phyloP scores from a whole-genome alignment of 2,329 filamentous ascomycete species.

The Cladorrhinum sp. region DNA sequence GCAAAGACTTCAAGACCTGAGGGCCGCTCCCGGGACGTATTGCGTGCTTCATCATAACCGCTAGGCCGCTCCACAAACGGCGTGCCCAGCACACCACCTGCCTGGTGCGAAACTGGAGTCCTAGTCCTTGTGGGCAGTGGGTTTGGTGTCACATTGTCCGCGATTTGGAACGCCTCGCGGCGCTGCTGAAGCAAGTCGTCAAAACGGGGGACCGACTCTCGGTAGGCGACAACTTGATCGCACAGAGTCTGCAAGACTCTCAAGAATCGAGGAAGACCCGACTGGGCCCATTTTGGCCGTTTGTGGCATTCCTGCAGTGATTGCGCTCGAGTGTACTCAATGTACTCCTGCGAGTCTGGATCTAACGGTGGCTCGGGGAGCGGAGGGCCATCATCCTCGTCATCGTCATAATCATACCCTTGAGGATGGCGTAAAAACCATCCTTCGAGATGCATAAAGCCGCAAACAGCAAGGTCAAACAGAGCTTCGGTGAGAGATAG shows the following conservation, averaged over 20 bases:
- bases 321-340: slow-evolving; percentile 44
- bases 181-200: slow-evolving; percentile 67
- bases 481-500: slow-evolving; percentile 81
- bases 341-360: slow-evolving; percentile 38
- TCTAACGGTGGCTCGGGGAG: slow-evolving; percentile 41
- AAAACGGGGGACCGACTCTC: slow-evolving; percentile 65
- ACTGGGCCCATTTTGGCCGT: slow-evolving; percentile 51
- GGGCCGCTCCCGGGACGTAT: slow-evolving; percentile 50
- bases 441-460: slow-evolving; percentile 80
- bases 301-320: slow-evolving; percentile 51
- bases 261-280: slow-evolving; percentile 53
- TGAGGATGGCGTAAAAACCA: slow-evolving; percentile 78
- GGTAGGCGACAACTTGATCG: slow-evolving; percentile 61
- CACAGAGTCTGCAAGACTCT: slow-evolving; percentile 57
- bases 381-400: slow-evolving; percentile 40
- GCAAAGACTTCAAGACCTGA: slow-evolving; percentile 60
- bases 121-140: slow-evolving; percentile 25
- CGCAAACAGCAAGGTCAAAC: slow-evolving; percentile 78
- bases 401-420: slow-evolving; percentile 54
- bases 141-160: slow-evolving; percentile 40
- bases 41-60: slow-evolving; percentile 45
- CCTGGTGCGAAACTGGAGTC: slow-evolving; percentile 17
- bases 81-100: slow-evolving; percentile 24
- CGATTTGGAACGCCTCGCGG: slow-evolving; percentile 61
- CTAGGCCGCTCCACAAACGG: slow-evolving; percentile 35